Evolutionary conservation across 169 alveolate genomes (phyloP).

Genomic region (Besnoitia besnoiti): DNA sequence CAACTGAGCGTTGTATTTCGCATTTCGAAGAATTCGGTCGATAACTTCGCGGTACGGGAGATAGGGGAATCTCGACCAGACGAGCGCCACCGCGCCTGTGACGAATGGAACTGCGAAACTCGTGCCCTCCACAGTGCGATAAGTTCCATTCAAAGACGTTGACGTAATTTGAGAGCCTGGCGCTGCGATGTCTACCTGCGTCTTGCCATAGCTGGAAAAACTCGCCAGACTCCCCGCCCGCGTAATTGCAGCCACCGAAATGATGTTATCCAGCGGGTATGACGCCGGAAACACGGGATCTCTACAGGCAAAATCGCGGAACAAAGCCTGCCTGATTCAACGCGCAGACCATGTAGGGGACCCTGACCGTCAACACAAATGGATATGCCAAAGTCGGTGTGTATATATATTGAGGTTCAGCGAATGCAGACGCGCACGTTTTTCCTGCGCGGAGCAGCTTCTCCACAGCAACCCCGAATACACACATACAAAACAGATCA

Average conservation of each 20-base stretch:
- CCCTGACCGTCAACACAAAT: not conserved
- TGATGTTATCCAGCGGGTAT: conserved; percentile 65
- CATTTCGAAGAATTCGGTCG: conserved; percentile 58
- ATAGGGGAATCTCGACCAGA: conserved; percentile 74
- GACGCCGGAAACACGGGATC: conserved; percentile 70
- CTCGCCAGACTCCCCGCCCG: conserved; percentile 67
- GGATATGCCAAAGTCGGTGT: not conserved
- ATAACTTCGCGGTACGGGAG: conserved; percentile 72
- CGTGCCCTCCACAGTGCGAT: conserved; percentile 75
- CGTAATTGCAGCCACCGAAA: conserved; percentile 68
- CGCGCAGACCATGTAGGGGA: not conserved
- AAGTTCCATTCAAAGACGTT: conserved; percentile 59
- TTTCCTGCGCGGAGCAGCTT: too few relatives aligned
- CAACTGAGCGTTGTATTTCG: conserved; percentile 60
- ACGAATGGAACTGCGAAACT: conserved; percentile 79
- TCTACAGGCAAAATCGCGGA: conserved; percentile 29
- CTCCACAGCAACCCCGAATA: too few relatives aligned
- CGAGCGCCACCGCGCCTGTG: conserved; percentile 76
- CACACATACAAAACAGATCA: too few relatives aligned
- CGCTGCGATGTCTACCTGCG: conserved; percentile 70
- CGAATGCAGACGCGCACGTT: too few relatives aligned
- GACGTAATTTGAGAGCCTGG: conserved; percentile 67
- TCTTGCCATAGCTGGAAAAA: conserved; percentile 68
- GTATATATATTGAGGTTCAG: too few relatives aligned
- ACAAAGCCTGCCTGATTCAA: not conserved